Base-by-base conservation (phyloP, 1,139 yeast species). In the Kodamaea sp. region DNA sequence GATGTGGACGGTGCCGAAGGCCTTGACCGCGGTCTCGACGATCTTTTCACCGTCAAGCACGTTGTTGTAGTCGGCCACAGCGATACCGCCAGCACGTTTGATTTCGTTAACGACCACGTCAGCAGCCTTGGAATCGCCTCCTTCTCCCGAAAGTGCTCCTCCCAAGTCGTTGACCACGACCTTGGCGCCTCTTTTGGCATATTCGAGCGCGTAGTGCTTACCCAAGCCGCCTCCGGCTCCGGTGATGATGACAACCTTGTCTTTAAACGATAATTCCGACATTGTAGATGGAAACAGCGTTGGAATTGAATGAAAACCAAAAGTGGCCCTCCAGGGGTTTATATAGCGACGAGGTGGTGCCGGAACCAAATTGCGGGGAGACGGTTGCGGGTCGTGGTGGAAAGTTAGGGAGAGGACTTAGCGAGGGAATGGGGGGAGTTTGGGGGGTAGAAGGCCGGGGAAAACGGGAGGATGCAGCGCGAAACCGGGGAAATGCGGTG, bases 211-310 rank as follows among this genome's bases (percentile, higher is more conserved):
- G 62, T 92, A 92, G 35, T 81, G 81, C 56, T 76, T 84, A 26
- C 98, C 98, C 34, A 92, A 76, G 25, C 97, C 98, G 51, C 97
- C 97, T 46, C 98, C 98, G 33, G 97, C 95, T 29, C 97, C 98
- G 39, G 97, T 92, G 59, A 92, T 81, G 44, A 89, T 78, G 22
- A 88, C 97, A 32, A 89, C 97, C 59, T 84, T 81, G 54, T 80
- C 88, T 51, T 85, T 83, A 54, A 81, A 87, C 13, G 70, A 61
- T 48, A 68, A 54, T 53, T 60, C 53, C 29, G 68, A 59, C 72
- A 64, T 64, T n/a, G n/a, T n/a, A n/a, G n/a, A n/a, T n/a, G n/a
- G n/a, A n/a, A n/a, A n/a, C n/a, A n/a, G n/a, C n/a, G n/a, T n/a
- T n/a, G n/a, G n/a, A n/a, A n/a, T n/a, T n/a, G n/a, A n/a, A n/a